Percentiles rank a stretch among this genome's conserved stretches.
These are phyloP conservation scores for Cetradonia linearis DNA, from an alignment of 495 filamentous ascomycete species.

Conservation along the genomic window DNA sequence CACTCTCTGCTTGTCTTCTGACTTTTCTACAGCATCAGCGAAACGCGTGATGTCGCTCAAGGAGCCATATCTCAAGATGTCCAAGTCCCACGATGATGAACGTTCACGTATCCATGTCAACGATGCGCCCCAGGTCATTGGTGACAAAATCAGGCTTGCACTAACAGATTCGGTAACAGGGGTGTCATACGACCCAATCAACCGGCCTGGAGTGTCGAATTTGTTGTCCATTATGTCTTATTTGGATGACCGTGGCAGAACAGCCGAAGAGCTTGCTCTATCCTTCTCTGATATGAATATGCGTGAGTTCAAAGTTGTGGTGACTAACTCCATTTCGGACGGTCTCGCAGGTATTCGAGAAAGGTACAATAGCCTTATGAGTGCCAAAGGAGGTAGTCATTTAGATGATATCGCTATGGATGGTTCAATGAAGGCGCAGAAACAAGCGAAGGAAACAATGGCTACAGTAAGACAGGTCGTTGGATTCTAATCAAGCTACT, in stretches of 20 bases:
- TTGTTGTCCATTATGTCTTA: conserved; percentile 66
- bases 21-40: conserved; percentile 46
- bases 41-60: conserved; percentile 84
- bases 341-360: conserved; percentile 52
- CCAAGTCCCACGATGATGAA: conserved; percentile 66
- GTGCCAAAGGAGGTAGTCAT: conserved; percentile 37
- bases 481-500: conserved; percentile 39
- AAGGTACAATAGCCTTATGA: conserved; percentile 45
- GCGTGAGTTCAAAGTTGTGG: conserved; percentile 53
- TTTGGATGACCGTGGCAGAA: conserved; percentile 39
- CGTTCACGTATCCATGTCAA: conserved; percentile 72
- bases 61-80: conserved; percentile 75
- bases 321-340: conserved; percentile 44
- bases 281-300: conserved; percentile 44
- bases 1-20: conserved; percentile 9
- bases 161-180: conserved; percentile 60
- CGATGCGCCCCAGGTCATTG: conserved; percentile 51
- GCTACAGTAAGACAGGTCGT: conserved; percentile 47
- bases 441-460: conserved; percentile 62
- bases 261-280: conserved; percentile 46
- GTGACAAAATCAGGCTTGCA: conserved; percentile 55
- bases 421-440: conserved; percentile 50
- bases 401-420: conserved; percentile 49
- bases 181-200: conserved; percentile 60
- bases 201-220: conserved; percentile 77